Evolutionary conservation across 192 early-diverging fungal species (phyloP).

Genomic region (Linnemannia schmuckeri): DNA sequence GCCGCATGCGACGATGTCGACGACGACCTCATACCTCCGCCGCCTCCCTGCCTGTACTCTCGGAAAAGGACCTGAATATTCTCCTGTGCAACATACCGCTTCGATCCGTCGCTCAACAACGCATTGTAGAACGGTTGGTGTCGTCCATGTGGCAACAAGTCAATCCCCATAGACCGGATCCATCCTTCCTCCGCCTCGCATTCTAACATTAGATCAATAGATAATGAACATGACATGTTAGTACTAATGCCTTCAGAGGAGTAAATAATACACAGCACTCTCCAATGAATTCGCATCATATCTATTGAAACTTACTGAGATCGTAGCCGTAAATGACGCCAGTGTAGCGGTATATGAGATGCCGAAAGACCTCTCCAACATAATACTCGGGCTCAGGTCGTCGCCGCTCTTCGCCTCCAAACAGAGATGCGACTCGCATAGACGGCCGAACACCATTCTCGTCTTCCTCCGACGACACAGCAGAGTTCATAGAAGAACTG

Average conservation of each 20-base stretch:
- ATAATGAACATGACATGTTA: too few species aligned
- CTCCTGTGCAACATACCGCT: constrained; percentile 52
- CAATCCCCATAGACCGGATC: constrained; percentile 44
- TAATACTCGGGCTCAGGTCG: constrained; percentile 48
- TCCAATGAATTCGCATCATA: too few species aligned
- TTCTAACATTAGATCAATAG: constrained; percentile 20
- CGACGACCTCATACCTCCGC: too few species aligned
- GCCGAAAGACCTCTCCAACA: constrained; percentile 55
- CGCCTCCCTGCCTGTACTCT: neutral
- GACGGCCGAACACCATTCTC: neutral
- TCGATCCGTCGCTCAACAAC: constrained; percentile 31
- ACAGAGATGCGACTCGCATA: neutral
- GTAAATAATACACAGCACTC: too few species aligned
- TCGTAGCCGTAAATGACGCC: constrained; percentile 59
- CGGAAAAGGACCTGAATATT: constrained; percentile 51
- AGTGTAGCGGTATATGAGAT: constrained; percentile 43
- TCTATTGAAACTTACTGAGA: constrained; percentile 20
- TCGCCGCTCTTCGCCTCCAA: constrained; percentile 25
- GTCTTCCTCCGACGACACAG: neutral
- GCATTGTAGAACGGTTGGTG: constrained; percentile 57
- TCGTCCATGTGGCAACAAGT: constrained; percentile 28
- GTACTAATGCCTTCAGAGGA: too few species aligned
- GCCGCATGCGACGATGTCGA: neutral
- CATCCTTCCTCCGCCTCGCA: constrained; percentile 45
- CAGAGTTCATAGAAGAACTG: neutral